Percentiles rank a stretch among this genome's conserved stretches.
Conservation (phyloP, 345 rosid species). For the Combretum micranthum region DNA sequence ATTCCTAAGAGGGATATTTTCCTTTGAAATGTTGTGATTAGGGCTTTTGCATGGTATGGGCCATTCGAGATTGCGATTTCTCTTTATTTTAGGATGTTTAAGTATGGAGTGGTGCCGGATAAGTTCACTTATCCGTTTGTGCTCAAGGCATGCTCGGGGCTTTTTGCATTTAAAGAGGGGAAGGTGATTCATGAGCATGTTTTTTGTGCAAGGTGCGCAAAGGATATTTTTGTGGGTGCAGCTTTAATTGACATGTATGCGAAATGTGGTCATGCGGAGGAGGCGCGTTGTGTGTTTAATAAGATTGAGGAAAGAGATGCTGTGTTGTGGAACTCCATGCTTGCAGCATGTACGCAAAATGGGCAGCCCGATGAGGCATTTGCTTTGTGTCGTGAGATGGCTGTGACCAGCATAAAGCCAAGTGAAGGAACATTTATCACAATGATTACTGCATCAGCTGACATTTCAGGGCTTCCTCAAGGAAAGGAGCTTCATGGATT, state of each 20-base stretch:
- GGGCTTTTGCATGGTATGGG: too few species aligned
- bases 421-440: too few species aligned
- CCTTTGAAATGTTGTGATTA: too few species aligned
- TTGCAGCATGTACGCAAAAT: too few species aligned
- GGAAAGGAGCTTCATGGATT: too few species aligned
- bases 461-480: too few species aligned
- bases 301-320: constrained; percentile 8
- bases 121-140: constrained; percentile 30
- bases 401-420: too few species aligned
- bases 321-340: too few species aligned
- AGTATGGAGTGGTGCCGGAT: constrained; percentile 19
- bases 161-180: constrained; percentile 22
- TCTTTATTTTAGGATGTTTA: constrained; percentile 18
- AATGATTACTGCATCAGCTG: too few species aligned
- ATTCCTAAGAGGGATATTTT: too few species aligned
- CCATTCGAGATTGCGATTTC: constrained; percentile 19
- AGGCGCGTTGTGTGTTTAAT: constrained; percentile 25
- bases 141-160: constrained; percentile 27
- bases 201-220: constrained; percentile 18
- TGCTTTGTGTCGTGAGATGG: too few species aligned
- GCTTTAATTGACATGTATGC: constrained; percentile 35
- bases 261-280: constrained; percentile 18
- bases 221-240: constrained; percentile 30
- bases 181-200: constrained; percentile 25
- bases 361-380: too few species aligned